Percentiles rank a stretch among this genome's conserved stretches.
phyloP scores from a whole-genome alignment of 345 rosid species.

The Sapria himalayana region DNA sequence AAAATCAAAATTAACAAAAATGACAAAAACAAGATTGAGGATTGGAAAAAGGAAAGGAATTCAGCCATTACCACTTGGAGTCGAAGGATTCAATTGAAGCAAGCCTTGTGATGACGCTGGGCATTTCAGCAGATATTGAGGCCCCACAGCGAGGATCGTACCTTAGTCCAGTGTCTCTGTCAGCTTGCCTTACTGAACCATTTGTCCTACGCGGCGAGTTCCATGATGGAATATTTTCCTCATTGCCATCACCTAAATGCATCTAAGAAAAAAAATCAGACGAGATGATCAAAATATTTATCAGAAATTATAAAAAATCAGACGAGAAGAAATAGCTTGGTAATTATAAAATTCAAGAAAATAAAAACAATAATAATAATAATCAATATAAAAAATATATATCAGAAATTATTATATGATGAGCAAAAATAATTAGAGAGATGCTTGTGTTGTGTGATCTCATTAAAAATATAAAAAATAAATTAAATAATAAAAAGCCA shows the following conservation, averaged over 20 bases:
- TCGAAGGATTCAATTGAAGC: slow-evolving; percentile 97
- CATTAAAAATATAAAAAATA: no score
- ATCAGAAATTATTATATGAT: no score
- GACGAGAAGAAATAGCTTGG: no score
- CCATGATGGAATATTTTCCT: slow-evolving; percentile 41
- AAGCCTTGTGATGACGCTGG: slow-evolving; percentile 62
- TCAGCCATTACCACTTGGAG: slow-evolving; percentile 64
- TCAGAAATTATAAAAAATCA: slow-evolving; percentile 1
- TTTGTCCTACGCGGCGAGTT: slow-evolving; percentile 60
- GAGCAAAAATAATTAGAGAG: no score
- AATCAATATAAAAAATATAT: no score
- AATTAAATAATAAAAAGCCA: no score
- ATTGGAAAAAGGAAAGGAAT: slow-evolving; percentile 10
- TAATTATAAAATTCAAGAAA: no score
- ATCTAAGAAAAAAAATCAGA: slow-evolving; percentile 15
- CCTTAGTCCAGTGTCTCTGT: no score
- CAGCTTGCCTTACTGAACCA: slow-evolving; percentile 24
- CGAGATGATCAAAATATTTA: neutral
- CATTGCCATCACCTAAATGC: slow-evolving; percentile 39
- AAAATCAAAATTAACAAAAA: neutral
- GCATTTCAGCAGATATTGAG: slow-evolving; percentile 33
- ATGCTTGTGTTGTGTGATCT: no score
- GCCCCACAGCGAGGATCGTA: no score
- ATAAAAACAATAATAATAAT: no score
- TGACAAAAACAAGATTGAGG: no score